A percentile compares a stretch with the other conserved stretches of the same genome.
Evolutionary conservation across 306 rosid species (phyloP).

Genomic region (Nissolia schottii): DNA sequence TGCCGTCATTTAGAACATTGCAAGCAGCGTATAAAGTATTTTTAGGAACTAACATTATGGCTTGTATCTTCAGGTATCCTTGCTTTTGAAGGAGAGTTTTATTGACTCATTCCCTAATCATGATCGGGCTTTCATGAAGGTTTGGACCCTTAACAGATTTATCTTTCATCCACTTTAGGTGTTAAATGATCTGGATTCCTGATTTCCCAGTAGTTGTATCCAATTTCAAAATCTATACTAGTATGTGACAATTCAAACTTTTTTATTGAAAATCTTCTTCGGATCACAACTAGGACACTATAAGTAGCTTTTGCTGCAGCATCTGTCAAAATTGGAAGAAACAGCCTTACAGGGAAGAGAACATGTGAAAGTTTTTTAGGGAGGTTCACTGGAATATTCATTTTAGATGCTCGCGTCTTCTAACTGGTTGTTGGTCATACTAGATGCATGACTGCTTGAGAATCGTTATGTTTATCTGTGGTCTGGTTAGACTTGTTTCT

Average conservation of each 20-base stretch:
- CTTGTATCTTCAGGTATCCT: constrained; percentile 63
- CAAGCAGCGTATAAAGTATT: constrained; percentile 3
- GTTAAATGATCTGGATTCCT: neutral
- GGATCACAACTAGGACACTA: neutral
- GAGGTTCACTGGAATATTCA: neutral
- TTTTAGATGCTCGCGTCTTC: neutral
- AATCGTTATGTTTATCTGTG: neutral
- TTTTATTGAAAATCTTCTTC: neutral
- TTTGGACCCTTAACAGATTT: constrained; percentile 21
- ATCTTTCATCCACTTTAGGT: neutral
- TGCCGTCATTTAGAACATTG: constrained; percentile 12
- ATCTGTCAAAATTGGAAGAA: neutral
- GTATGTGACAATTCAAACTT: neutral
- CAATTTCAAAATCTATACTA: neutral
- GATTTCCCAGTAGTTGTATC: neutral
- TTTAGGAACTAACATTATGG: constrained; percentile 20
- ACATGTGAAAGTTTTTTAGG: neutral
- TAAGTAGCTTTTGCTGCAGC: neutral
- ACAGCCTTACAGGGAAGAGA: no score
- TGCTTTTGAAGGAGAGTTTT: constrained; percentile 98
- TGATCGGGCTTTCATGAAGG: constrained; percentile 98
- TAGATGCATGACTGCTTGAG: neutral
- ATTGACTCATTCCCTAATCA: constrained; percentile 83
- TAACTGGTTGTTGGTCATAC: neutral
- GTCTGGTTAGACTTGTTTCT: neutral